Base-by-base conservation (phyloP, 1,284 basidiomycete species). In the Pterulicium gracile region DNA sequence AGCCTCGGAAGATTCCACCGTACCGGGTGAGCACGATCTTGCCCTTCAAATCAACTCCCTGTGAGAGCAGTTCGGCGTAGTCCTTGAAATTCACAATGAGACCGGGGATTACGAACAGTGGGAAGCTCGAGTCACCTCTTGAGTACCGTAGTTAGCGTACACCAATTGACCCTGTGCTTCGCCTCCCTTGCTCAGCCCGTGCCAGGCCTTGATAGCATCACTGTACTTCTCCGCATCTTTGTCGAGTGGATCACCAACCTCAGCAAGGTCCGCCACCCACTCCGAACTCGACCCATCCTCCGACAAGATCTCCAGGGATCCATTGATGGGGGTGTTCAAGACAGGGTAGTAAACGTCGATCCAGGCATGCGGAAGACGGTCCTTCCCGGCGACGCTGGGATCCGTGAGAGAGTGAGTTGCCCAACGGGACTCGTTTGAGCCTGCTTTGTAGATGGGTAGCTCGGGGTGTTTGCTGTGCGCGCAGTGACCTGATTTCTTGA, bases 11-110 rank as follows among this genome's bases (percentile, higher is more conserved):
- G 48, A 77, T 66, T 19, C 44, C 61, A 21, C 91, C 93, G 58
- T 97, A 97, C 46, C 90, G 83, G 45, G 77, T 76, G 12, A 97
- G 69, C n/a, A 83, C 84, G 49, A 97, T 81, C 56, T 86, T 88
- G 47, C 82, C 90, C 0, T 72, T 81, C 47, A 95, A 68, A 56
- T 91, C 72, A 42, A 81, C 71, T 3, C 90, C 89, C 56, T 67
- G 58, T 21, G 61, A 62, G 32, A 73, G 65, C 4, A 88, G 72
- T 21, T 72, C 63, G 24, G 80, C 81, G 55, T 84, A 91, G 59
- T 93, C 89, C 56, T 70, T 36, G 45, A 17, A 20, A 14, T 27
- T 7, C 10, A 32, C n/a, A 32, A n/a, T 32, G 7, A 32, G n/a
- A 10, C 27, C n/a, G n/a, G n/a, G 27, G 27, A 32, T n/a, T 32